phyloP scores from a whole-genome alignment of 345 rosid genomes.

The Turnera subulata region DNA sequence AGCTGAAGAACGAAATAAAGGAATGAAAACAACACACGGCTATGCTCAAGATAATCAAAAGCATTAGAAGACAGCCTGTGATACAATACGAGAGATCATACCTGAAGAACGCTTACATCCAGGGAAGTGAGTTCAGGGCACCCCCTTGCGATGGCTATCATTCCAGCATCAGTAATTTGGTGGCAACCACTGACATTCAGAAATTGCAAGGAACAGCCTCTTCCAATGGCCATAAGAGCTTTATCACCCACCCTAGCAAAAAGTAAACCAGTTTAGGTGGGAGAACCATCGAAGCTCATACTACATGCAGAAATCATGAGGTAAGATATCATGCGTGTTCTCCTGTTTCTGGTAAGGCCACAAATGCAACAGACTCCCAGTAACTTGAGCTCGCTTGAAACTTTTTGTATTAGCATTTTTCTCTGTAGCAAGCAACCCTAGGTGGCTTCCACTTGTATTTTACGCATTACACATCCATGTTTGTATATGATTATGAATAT shows the following conservation, averaged over 20 bases:
- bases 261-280: conserved; percentile 1
- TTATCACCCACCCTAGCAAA: conserved; percentile 69
- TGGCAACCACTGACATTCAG: conserved; percentile 87
- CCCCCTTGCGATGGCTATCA: conserved; percentile 77
- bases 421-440: too few relatives aligned
- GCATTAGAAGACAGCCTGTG: too few relatives aligned
- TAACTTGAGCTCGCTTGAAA: too few relatives aligned
- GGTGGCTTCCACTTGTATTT: too few relatives aligned
- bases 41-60: background rate
- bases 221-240: conserved; percentile 67
- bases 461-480: too few relatives aligned
- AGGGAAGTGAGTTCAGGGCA: conserved; percentile 68
- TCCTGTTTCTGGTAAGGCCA: too few relatives aligned
- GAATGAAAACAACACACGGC: background rate
- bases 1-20: background rate
- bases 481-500: too few relatives aligned
- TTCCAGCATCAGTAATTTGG: conserved; percentile 76
- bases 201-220: conserved; percentile 69
- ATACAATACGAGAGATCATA: conserved; percentile 11
- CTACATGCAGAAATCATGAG: background rate
- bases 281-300: background rate
- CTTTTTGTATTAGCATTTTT: too few relatives aligned
- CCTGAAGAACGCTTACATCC: conserved; percentile 93
- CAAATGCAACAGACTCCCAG: too few relatives aligned
- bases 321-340: background rate